phyloP scores from a whole-genome alignment of 2,329 filamentous ascomycete species.

The Monosporascus sp. region DNA sequence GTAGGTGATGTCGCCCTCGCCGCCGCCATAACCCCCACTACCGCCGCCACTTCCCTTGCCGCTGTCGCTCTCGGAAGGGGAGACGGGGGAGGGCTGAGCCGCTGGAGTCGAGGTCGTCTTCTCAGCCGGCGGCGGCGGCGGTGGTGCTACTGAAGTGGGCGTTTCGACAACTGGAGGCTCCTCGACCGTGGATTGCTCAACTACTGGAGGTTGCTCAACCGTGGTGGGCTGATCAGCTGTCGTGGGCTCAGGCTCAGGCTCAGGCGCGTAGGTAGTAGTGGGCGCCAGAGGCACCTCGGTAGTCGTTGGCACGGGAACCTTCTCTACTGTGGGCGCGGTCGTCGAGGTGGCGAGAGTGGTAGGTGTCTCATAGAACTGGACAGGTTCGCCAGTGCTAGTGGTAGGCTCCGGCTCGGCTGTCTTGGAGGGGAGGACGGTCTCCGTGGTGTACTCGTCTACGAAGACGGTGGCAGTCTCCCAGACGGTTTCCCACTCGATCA shows the following conservation, averaged over 20 bases:
- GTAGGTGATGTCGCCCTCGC: constrained; percentile 65
- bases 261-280: constrained; percentile 1
- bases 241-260: constrained; percentile 6
- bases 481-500: constrained; percentile 40
- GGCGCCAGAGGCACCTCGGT: constrained; percentile 3
- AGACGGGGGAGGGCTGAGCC: constrained; percentile 5
- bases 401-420: constrained; percentile 18
- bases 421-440: constrained; percentile 34
- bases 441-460: constrained; percentile 44
- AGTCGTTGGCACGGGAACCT: background rate
- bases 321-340: constrained; percentile 13
- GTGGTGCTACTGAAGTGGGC: constrained; percentile 5
- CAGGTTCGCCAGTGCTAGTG: constrained; percentile 12
- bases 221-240: constrained; percentile 1
- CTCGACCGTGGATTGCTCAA: too few relatives aligned
- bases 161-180: constrained; percentile 5
- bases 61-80: constrained; percentile 12
- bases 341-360: constrained; percentile 18
- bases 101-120: constrained; percentile 3
- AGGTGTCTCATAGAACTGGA: background rate
- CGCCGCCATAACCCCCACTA: constrained; percentile 19
- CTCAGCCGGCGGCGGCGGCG: constrained; percentile 11
- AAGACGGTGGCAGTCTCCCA: constrained; percentile 50
- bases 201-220: too few relatives aligned
- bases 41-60: constrained; percentile 17